Evolutionary conservation across 805 yeast species (phyloP), one percentile per base, ranked within the genome.

Genomic region (Lachancea dasiensis): DNA sequence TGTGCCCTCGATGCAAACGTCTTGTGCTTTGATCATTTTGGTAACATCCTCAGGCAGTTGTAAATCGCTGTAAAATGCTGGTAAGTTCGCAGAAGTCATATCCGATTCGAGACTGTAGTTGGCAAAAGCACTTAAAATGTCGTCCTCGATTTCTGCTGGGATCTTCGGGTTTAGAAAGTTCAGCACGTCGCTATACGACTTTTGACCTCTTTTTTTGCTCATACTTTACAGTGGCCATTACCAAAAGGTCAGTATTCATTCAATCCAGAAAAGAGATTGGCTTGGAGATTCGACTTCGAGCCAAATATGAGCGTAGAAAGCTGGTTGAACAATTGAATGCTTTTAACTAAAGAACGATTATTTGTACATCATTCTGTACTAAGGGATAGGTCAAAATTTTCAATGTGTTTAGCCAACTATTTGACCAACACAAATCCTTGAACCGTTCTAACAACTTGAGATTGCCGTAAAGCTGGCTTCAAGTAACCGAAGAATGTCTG

Each of bases 111-210:
- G 56, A 20, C 69, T 64, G 40, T 58, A 65, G 9, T 52, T 52
- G 0, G 73, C 64, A 48, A 64, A 72, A 0, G 63, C 58, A 16
- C 65, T 72, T 6, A 73, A 52, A 4, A 73, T 53, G 20, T 57
- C 63, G 45, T 70, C 72, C 45, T 72, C 78, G 4, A 70, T 54
- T 4, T 61, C 63, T 14, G 52, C 49, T 1, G 77, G 75, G 1
- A 72, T 57, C 11, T 51, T 52, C 13, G 48, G 51, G 7, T 54
- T 50, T 9, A 52, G 43, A 43, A 66, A 67, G 22, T 51, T 46
- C 9, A 57, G 53, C 27, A 54, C 56, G 19, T 45, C 49, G 21
- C 38, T 25, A 28, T 52, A 54, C n/a, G 31, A 30, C 43, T 45
- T 32, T 11, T 42, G 44, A 24, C 30, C 22, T 21, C 36, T 16